Evolutionary conservation across 495 filamentous ascomycete genomes (phyloP).

Genomic region (Hypoxylon perforatum): DNA sequence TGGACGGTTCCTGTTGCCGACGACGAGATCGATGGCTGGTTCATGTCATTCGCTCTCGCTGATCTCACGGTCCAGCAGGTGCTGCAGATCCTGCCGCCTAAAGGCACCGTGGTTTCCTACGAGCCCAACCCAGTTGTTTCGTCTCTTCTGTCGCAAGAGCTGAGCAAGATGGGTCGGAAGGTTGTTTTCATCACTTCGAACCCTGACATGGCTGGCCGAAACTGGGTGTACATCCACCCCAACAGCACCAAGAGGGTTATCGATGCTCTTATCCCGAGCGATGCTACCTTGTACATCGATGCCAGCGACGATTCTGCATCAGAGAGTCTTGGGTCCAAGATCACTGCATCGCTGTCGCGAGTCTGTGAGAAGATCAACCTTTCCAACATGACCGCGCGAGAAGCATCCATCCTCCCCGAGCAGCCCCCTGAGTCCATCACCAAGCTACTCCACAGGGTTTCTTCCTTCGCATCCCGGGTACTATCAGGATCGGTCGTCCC

Average conservation of each 20-base stretch:
- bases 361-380: background rate
- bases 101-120: background rate
- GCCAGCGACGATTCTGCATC: background rate
- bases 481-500: background rate
- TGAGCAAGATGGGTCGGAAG: background rate
- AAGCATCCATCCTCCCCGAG: background rate
- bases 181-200: slow-evolving; percentile 2
- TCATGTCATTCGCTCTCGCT: slow-evolving; percentile 1
- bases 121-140: background rate
- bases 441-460: background rate
- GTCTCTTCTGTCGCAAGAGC: background rate
- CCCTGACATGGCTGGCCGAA: background rate
- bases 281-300: background rate
- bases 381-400: background rate
- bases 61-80: slow-evolving; percentile 1
- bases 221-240: slow-evolving; percentile 1
- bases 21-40: background rate
- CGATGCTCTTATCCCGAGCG: background rate
- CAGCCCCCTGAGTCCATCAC: background rate
- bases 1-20: background rate
- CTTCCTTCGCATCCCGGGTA: background rate
- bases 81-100: slow-evolving; percentile 1
- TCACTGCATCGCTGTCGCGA: background rate
- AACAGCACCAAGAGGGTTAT: slow-evolving; percentile 1
- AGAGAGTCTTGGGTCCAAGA: background rate